Percentiles rank a stretch among this genome's conserved stretches.
Evolutionary conservation across 2,329 filamentous ascomycete species (phyloP).

Genomic region (Hypoxylon sp.): DNA sequence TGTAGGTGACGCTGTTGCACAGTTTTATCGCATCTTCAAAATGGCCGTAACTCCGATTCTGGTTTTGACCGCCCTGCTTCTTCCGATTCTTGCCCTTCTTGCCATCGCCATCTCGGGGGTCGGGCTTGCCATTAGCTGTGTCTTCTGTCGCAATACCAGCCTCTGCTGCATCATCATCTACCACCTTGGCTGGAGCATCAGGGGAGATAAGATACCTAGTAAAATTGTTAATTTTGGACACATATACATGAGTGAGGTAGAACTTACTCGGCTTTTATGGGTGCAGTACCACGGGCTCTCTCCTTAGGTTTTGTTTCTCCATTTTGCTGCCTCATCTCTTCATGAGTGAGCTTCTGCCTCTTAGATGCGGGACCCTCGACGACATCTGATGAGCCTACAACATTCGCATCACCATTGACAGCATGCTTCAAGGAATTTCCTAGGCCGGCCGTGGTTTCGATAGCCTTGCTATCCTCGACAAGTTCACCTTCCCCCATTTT

Average conservation of each 20-base stretch:
- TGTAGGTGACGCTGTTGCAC: constrained; percentile 80
- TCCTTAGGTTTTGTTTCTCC: constrained; percentile 35
- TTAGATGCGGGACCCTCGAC: constrained; percentile 67
- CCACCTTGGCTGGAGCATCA: constrained; percentile 53
- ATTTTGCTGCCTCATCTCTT: constrained; percentile 34
- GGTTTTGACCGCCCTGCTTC: constrained; percentile 83
- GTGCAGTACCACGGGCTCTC: constrained; percentile 52
- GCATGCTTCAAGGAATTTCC: constrained; percentile 31
- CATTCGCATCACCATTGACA: constrained; percentile 30
- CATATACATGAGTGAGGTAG: constrained; percentile 21
- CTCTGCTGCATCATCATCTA: constrained; percentile 73
- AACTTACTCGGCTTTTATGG: constrained; percentile 59
- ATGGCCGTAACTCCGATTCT: constrained; percentile 82
- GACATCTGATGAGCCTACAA: constrained; percentile 32
- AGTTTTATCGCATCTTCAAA: constrained; percentile 83
- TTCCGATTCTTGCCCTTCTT: constrained; percentile 67
- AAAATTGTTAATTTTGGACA: constrained; percentile 22
- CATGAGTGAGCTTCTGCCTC: constrained; percentile 68
- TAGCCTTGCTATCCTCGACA: constrained; percentile 10
- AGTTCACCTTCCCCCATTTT: constrained; percentile 21
- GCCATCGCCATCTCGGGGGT: constrained; percentile 51
- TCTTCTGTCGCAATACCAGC: constrained; percentile 70
- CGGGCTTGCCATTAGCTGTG: constrained; percentile 66
- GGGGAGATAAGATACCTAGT: constrained; percentile 55
- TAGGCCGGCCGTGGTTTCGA: background rate